Evolutionary conservation across 768 basidiomycete genomes (phyloP).

Genomic region (Lactarius evosmus): DNA sequence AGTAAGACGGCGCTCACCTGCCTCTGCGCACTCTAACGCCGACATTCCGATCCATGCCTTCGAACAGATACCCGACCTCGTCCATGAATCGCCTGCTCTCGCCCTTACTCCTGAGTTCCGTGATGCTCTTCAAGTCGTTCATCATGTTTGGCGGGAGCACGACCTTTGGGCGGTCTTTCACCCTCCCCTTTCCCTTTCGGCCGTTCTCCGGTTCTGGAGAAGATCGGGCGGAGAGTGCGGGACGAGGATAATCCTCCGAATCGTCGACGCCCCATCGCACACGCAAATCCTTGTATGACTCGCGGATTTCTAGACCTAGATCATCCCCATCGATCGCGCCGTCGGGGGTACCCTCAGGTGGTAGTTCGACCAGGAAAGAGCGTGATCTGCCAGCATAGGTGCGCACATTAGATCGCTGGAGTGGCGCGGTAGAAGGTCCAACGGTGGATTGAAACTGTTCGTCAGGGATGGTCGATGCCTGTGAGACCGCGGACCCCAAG

Average conservation of each 20-base stretch:
- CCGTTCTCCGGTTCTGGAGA: conserved; percentile 34
- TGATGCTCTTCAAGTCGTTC: conserved; percentile 76
- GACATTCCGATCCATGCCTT: conserved; percentile 60
- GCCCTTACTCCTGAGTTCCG: conserved; percentile 76
- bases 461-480: conserved; percentile 28
- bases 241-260: conserved; percentile 67
- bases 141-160: conserved; percentile 55
- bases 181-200: conserved; percentile 40
- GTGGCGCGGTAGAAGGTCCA: conserved; percentile 17
- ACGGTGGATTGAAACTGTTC: conserved; percentile 22
- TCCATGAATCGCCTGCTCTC: conserved; percentile 78
- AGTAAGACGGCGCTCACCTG: conserved; percentile 45
- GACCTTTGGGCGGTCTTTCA: conserved; percentile 28
- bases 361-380: conserved; percentile 71
- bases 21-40: conserved; percentile 58
- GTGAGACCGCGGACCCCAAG: conserved; percentile 1
- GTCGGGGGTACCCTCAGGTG: conserved; percentile 30
- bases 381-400: conserved; percentile 78
- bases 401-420: conserved; percentile 42
- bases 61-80: conserved; percentile 81
- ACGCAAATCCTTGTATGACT: conserved; percentile 73
- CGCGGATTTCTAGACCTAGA: conserved; percentile 52
- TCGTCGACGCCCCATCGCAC: conserved; percentile 79
- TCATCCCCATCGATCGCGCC: conserved; percentile 35
- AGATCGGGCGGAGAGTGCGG: conserved; percentile 24